Base-by-base conservation (phyloP, 768 basidiomycete species). In the Suillus lakei region DNA sequence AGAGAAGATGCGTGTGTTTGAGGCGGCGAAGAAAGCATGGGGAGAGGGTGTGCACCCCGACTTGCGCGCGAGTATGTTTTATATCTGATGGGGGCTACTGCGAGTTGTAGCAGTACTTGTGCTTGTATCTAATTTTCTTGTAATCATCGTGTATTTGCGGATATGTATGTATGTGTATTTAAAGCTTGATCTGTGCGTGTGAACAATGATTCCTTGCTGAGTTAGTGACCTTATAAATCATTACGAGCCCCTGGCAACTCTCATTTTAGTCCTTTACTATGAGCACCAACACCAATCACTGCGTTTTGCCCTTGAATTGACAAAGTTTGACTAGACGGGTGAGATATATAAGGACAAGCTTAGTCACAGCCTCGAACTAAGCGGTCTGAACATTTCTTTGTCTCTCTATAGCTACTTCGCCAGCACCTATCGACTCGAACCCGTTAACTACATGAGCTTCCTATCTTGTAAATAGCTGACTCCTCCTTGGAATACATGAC, bases 51-150 rank as follows among this genome's bases (percentile, higher is more conserved):
- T 89, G 6, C 68, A 69, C 7, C 28, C 61, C 2, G 75, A 73
- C 6, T 69, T 90, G 70, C 87, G 84, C 74, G 82, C 87, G 43
- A 86, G 86, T 1, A 91, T 90, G 90, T 90, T 83, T 67, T 91
- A 91, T 74, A 76, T 90, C n/a, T 90, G 68, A 78, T 41, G 9
- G 13, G 8, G 58, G 18, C 26, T 23, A 18, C 26, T 39, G 43
- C 26, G 28, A 50, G n/a, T 36, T 21, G 34, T 38, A n/a, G 30
- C 34, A 32, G 26, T 38, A 38, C 26, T n/a, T 36, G 12, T 32
- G 8, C 7, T 39, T 50, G 46, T 41, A 5, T 51, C 3, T 21
- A n/a, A 13, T 5, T 34, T 34, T 34, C n/a, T n/a, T n/a, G n/a
- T n/a, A n/a, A n/a, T 46, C 9, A 10, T 46, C 4, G 4, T 51